Base-by-base conservation (phyloP, 192 early-diverging fungal species). In the Pilobolus umbonatus region DNA sequence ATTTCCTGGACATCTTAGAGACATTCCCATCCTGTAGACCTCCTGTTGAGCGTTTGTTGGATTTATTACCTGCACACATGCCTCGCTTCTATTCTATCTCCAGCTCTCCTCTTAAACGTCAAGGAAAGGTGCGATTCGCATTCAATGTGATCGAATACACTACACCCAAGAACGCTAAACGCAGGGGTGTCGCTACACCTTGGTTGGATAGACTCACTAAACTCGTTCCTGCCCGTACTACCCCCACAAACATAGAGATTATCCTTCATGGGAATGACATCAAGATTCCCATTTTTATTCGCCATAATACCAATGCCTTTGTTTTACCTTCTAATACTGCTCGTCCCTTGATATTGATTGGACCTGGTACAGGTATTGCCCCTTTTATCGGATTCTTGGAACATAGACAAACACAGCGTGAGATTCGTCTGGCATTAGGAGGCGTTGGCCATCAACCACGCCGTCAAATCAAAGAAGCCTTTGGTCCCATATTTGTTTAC, bases 321-420 rank as follows among this genome's bases (percentile, higher is more conserved):
- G 71, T 66, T 5, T 74, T 95, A 56, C 89, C 89, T 22, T 51
- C 57, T 8, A 74, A 82, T 32, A 72, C 75, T 14, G 56, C 59
- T 12, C 78, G 69, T 14, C 89, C 92, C 0, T 69, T 97, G 6
- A 73, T 97, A 19, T 81, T 98, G 85, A 82, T 96, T 28, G 90
- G 88, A 2, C 91, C 95, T 1, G 96, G 95, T 34, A 96, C 96
- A 0, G 96, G 96, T 17, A 82, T 99, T n/a, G 88, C 95, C 7
- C 95, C 96, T 0, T 95, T 97, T 43, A 75, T 94, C 26, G 87
- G 90, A 1, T 96, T 97, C 61, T 70, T 97, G 31, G 76, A 94
- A 65, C 85, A 96, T 50, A 81, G 90, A 43, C 77, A 77, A 15
- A 42, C 60, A 0, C 75, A 82, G 47, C 74, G 74, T 25, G 55